Evolutionary conservation across 257 asterid genomes (phyloP), one percentile per base, ranked within the genome.

Genomic region (Solanum pennellii): DNA sequence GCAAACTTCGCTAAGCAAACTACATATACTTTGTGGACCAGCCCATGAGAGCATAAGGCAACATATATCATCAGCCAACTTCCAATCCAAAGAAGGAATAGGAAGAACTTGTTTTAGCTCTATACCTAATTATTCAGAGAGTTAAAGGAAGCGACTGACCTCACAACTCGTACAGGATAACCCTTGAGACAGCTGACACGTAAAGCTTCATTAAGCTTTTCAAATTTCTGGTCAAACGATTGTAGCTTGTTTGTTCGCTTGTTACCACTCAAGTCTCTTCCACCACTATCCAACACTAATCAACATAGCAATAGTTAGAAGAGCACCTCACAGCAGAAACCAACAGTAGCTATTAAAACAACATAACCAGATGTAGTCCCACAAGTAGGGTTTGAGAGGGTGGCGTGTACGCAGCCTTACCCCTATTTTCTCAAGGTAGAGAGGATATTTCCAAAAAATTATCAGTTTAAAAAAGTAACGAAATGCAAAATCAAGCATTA

Each of bases 81-180:
- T 47, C 69, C 69, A 82, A 25, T 82, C 12, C 35, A 82, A 82
- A 49, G 69, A 82, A 47, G 69, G 45, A 52, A 82, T 10, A 82
- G 29, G 12, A 82, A 82, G 68, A 80, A 29, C 56, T 47, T 10
- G 21, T 29, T 49, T 29, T 41, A 82, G 85, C 37, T 80, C 5
- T 47, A 60, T 31, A 82, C 69, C 16, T 10, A 10, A 47, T 29
- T 47, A 82, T 42, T 71, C 87, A 56, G 45, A 83, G 29, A 60
- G 68, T 60, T 31, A n/a, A 42, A 76, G 4, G 84, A n/a, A 77
- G 45, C 44, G 84, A 89, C 89, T 92, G 88, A 96, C 99, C 99
- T 93, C 83, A 96, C 99, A 87, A 96, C 99, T 62, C 99, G 98
- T 73, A 96, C 96, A 65, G 99, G 98, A 92, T 96, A 95, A 52